Evolutionary conservation across 768 basidiomycete species (phyloP), one percentile per base, ranked within the genome.

Genomic region (Scleroderma citrinum): DNA sequence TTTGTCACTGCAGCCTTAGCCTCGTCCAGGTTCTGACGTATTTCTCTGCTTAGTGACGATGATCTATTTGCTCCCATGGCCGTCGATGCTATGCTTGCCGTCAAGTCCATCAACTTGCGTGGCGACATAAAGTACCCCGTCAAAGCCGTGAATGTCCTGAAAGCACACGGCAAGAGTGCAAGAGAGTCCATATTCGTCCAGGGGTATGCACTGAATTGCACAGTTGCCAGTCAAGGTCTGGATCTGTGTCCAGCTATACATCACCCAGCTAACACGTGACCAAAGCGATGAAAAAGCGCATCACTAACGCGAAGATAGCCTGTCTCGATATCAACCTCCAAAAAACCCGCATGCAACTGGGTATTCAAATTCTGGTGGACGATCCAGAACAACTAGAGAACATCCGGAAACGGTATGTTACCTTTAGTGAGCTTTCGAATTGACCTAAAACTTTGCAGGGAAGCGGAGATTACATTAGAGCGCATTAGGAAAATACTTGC

Each of bases 51-150:
- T 60, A 98, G 96, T 49, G 96, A 99, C 65, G 94, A 95, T 59
- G 94, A 96, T 64, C 75, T 98, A 46, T 99, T 98, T 67, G 94
- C 95, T 11, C 95, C 96, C 40, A 90, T 99, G 85, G 93, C 95
- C 44, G 96, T 99, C 13, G 94, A 98, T 57, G 96, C 96, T 24
- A 98, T 99, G 92, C 80, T 93, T 40, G 87, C 96, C 3, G 96
- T 99, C 48, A 93, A 85, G 73, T 93, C 92, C 6, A 82, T 91
- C 60, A 98, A 98, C 66, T 71, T 84, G 55, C 82, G 92, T 46
- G 96, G 96, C 26, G 96, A 99, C 65, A 85, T 88, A 63, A 98
- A 97, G 69, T 99, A 98, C 70, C 96, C 96, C 5, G 96, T 99
- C 53, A 98, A 99, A 70, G 96, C 96, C 5, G 96, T 99, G 55